Percentiles rank a stretch among this genome's conserved stretches.
Evolutionary conservation across 23 red algal genomes (phyloP).

Genomic region (Gracilaria gracilis): DNA sequence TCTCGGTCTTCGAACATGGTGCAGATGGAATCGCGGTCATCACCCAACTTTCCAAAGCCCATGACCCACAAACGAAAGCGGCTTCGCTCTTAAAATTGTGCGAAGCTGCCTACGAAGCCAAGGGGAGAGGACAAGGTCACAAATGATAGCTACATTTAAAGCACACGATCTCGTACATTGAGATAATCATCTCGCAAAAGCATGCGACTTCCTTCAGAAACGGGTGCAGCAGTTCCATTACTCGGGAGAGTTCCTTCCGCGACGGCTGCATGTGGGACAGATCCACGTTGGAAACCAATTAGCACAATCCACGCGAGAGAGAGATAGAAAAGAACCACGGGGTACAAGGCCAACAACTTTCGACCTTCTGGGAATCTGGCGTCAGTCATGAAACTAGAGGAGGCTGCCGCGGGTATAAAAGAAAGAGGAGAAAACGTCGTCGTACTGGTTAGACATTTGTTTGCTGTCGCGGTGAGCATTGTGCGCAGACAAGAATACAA

Average conservation of each 20-base stretch:
- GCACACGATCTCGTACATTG: neutral
- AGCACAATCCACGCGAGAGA: constrained; percentile 96
- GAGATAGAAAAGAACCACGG: constrained; percentile 90
- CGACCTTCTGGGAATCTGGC: constrained; percentile 89
- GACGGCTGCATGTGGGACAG: constrained; percentile 20
- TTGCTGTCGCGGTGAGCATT: neutral
- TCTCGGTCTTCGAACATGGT: constrained; percentile 57
- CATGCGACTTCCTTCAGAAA: neutral
- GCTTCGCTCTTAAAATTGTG: constrained; percentile 29
- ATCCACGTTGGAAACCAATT: constrained; percentile 88
- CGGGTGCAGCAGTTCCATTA: neutral
- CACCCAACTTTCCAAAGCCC: constrained; percentile 37
- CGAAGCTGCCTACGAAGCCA: neutral
- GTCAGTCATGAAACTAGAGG: constrained; percentile 89
- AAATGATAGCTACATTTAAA: neutral
- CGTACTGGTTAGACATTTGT: neutral
- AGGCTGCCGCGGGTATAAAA: constrained; percentile 38
- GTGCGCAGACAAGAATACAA: neutral
- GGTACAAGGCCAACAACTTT: constrained; percentile 91
- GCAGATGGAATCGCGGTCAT: constrained; percentile 86
- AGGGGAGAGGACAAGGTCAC: no score
- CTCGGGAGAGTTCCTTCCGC: constrained; percentile 9
- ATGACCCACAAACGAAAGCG: constrained; percentile 22
- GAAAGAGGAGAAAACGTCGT: neutral
- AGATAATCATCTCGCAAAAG: neutral